Base-by-base conservation (phyloP, 2,329 filamentous ascomycete species). In the Ceratocystis huliohia region DNA sequence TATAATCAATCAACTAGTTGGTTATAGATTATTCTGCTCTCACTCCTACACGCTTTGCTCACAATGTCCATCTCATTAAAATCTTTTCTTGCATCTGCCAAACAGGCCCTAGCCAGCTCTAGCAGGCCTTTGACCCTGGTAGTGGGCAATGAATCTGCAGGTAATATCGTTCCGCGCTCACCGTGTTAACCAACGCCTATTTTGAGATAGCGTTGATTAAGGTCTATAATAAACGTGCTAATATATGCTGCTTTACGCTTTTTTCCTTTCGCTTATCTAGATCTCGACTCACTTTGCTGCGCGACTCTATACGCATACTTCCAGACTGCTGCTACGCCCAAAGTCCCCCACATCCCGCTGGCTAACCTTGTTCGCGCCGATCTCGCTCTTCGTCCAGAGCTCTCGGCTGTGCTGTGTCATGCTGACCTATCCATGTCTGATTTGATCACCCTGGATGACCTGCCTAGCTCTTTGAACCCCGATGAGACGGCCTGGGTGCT, bases 281-380 rank as follows among this genome's bases (percentile, higher is more conserved):
- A 94, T 71, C 85, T 94, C 65, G 89, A 94, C 76, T 92, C 89
- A 1, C 82, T 94, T 70, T 89, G 87, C 74, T 87, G 84, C 33
- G 84, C 89, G 30, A 76, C 94, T 20, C 75, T 92, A 30, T 84
- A 88, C 68, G 88, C 89, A 66, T 94, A 92, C 74, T 78, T 93
- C 46, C 83, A 84, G 69, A 87, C 84, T 44, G 81, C 85, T 72
- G 74, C 80, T 3, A 76, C 82, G 3, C 78, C 78, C 13, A 77
- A 80, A 66, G 76, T 75, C 63, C 76, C 88, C 45, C 86, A 89
- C 72, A 84, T 93, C 61, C 89, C 89, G 17, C 76, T 95, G 57
- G 83, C 86, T 67, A 89, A 92, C 73, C 81, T 94, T 15, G 81
- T 83, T 1, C 81, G 82, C 57, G 78, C 81, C 2, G 89, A 91